These are phyloP conservation scores for Acmispon strigosus DNA, from an alignment of 306 rosid genomes.

Conservation along the genomic window DNA sequence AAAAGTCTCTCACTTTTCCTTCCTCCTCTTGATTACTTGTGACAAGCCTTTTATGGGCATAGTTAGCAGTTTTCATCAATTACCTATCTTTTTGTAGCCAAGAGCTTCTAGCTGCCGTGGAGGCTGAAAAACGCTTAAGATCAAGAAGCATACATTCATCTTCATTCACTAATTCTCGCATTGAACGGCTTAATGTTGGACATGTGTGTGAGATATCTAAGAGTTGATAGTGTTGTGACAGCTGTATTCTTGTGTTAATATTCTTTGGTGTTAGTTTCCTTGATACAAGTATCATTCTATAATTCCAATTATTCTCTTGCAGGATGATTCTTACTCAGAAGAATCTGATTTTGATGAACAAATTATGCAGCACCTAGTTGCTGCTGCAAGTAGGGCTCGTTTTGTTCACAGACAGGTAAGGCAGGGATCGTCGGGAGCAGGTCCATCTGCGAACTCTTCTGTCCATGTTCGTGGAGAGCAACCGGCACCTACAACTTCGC, in stretches of 20 bases:
- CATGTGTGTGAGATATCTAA: conserved; percentile 40
- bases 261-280: not conserved
- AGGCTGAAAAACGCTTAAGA: conserved; percentile 47
- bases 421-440: conserved; percentile 49
- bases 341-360: conserved; percentile 68
- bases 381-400: conserved; percentile 55
- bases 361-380: conserved; percentile 69
- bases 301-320: conserved; percentile 18
- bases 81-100: conserved; percentile 48
- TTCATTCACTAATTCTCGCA: conserved; percentile 30
- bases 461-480: conserved; percentile 25
- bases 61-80: not conserved
- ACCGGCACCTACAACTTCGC: conserved; percentile 29
- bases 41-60: conserved; percentile 4
- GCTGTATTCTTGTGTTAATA: conserved; percentile 4
- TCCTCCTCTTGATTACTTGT: not conserved
- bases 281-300: not conserved
- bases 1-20: no score
- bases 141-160: conserved; percentile 34
- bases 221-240: not conserved
- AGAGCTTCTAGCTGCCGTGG: conserved; percentile 71
- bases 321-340: conserved; percentile 65
- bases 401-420: conserved; percentile 48
- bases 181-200: conserved; percentile 30
- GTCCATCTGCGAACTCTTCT: conserved; percentile 47